Conservation (phyloP, 192 early-diverging fungal genomes). For the Pilaira anomala region DNA sequence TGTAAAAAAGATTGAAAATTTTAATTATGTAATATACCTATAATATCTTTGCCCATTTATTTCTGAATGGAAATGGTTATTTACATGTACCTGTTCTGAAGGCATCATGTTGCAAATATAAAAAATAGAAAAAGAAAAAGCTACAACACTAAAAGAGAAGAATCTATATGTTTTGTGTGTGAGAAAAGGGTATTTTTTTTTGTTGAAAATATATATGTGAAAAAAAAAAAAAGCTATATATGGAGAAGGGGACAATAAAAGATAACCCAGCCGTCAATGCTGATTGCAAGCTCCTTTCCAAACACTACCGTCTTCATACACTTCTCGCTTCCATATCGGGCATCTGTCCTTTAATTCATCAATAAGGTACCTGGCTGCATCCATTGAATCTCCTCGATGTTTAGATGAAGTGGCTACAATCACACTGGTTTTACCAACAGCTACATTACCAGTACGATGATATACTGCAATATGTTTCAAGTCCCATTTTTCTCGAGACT, state of each 20-base stretch:
- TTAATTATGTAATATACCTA: neutral
- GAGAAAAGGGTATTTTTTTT: too few species aligned
- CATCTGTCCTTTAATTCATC: constrained; percentile 83
- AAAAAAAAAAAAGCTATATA: neutral
- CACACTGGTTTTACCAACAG: constrained; percentile 79
- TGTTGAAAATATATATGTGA: neutral
- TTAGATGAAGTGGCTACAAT: constrained; percentile 76
- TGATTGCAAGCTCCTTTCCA: constrained; percentile 35
- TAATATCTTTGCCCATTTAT: constrained; percentile 1
- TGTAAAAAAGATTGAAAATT: too few species aligned
- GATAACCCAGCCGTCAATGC: neutral
- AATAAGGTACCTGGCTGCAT: constrained; percentile 78
- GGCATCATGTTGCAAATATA: too few species aligned
- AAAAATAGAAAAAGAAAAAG: too few species aligned
- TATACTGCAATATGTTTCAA: constrained; percentile 70
- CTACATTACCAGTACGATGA: constrained; percentile 78
- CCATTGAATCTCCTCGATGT: constrained; percentile 75
- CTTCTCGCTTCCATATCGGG: constrained; percentile 96
- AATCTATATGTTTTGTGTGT: too few species aligned
- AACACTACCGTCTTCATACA: constrained; percentile 73
- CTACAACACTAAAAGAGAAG: too few species aligned
- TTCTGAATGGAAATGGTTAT: neutral
- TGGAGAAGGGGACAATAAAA: too few species aligned
- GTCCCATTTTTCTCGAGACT: constrained; percentile 62
- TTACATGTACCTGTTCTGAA: too few species aligned